Base-by-base conservation (phyloP, 305 asterid species). In the Andrographis paniculata region DNA sequence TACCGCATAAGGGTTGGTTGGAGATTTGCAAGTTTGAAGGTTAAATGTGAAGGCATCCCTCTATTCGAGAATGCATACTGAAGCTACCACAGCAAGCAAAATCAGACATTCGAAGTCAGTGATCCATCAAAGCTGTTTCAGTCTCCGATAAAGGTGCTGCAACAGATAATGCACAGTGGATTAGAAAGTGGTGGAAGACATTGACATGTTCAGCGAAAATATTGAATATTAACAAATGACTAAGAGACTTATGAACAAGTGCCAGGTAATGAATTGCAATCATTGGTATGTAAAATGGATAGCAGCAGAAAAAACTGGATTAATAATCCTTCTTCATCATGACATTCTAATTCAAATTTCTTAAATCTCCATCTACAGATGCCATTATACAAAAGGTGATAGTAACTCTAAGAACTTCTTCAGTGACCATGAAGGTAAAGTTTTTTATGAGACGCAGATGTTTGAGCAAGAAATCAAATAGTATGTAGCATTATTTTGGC, bases 61-160 rank as follows among this genome's bases (percentile, higher is more conserved):
- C 12, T 33, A 33, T 11, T 33, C 8, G n/a, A 33, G 13, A 5
- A 37, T 14, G 17, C 12, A 3, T n/a, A 13, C 17, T 37, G 39
- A 33, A 33, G 39, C 39, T 33, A 33, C 39, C 9, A n/a, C 9
- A 33, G 39, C 39, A 33, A 33, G 39, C 39, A 8, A 38, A 27
- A 6, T 7, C 12, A 10, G 11, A 4, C 8, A 5, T 7, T 7
- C n/a, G 2, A 33, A 2, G 11, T 48, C 23, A 48, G 17, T 55
- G 72, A 20, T 65, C 72, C 72, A 65, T 65, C 63, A 60, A 51
- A 31, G 72, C 72, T 33, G 67, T 44, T 60, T 60, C 67, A n/a
- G 60, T 65, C 56, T 65, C 72, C 50, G 72, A 65, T 17, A 65
- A 31, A 17, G 72, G 72, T 35, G 72, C 71, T 60, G 71, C 63